phyloP scores from a whole-genome alignment of 2,329 filamentous ascomycete species.

The Neoascochyta sp. region DNA sequence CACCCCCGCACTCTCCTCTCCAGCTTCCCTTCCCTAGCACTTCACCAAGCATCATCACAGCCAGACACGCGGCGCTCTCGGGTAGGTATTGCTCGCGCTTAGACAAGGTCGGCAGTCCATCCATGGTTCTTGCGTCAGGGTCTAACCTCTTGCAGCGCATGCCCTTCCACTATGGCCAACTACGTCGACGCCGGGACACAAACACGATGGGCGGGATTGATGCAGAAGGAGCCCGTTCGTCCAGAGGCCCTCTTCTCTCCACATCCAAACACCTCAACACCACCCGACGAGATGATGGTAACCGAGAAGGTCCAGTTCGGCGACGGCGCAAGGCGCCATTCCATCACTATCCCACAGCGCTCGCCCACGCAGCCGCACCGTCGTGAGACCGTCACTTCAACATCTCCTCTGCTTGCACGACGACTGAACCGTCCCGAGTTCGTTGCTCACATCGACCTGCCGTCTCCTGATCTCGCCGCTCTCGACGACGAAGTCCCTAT shows the following conservation, averaged over 20 bases:
- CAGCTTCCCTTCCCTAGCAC: no score
- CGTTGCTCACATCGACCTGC: constrained; percentile 24
- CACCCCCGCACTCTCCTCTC: background rate
- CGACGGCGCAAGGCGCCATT: constrained; percentile 5
- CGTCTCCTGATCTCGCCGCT: constrained; percentile 6
- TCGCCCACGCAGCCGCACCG: no score
- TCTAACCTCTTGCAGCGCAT: constrained; percentile 17
- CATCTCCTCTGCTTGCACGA: constrained; percentile 19
- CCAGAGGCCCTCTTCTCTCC: constrained; percentile 22
- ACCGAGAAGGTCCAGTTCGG: constrained; percentile 20
- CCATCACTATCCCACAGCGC: no score
- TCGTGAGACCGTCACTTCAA: no score
- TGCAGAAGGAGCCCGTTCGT: constrained; percentile 22
- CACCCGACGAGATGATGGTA: constrained; percentile 28
- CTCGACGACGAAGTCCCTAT: constrained; percentile 24
- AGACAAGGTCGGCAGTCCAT: no score
- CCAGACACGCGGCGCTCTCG: no score
- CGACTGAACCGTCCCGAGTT: constrained; percentile 22
- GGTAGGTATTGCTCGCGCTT: no score
- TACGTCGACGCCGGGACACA: constrained; percentile 31
- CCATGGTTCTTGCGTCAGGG: constrained; percentile 6
- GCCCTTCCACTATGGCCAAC: constrained; percentile 16
- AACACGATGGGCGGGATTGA: constrained; percentile 32
- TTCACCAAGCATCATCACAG: no score
- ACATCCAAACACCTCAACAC: constrained; percentile 22